These are phyloP conservation scores for Xylariomycetidae sp. DNA, from an alignment of 2,329 filamentous ascomycete species.

Conservation along the genomic window DNA sequence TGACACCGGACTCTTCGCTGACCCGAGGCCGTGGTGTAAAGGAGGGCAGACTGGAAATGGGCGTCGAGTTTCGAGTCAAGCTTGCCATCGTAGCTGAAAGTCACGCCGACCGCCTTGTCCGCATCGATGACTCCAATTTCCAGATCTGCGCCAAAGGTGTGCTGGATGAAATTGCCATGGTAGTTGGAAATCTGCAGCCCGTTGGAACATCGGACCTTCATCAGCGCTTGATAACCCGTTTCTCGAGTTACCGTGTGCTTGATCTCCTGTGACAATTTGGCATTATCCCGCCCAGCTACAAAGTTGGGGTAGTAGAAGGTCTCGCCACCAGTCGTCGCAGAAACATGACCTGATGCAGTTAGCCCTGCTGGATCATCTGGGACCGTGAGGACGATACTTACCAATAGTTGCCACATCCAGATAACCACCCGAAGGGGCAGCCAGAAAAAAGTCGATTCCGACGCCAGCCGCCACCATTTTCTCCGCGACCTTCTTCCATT, in stretches of 20 bases:
- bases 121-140: constrained; percentile 89
- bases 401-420: constrained; percentile 89
- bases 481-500: constrained; percentile 78
- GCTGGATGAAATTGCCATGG: constrained; percentile 93
- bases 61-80: constrained; percentile 95
- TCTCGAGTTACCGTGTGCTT: constrained; percentile 81
- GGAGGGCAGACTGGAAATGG: constrained; percentile 90
- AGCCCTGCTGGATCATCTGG: constrained; percentile 5
- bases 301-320: constrained; percentile 98
- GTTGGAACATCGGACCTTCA: constrained; percentile 98
- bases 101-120: constrained; percentile 86
- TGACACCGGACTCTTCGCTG: constrained; percentile 87
- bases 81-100: constrained; percentile 94
- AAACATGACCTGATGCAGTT: constrained; percentile 60
- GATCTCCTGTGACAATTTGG: constrained; percentile 80
- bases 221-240: constrained; percentile 89
- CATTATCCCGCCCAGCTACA: constrained; percentile 74
- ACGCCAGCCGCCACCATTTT: constrained; percentile 84
- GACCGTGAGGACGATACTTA: constrained; percentile 36
- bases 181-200: constrained; percentile 91
- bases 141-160: constrained; percentile 89
- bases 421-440: constrained; percentile 83
- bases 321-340: constrained; percentile 87
- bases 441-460: constrained; percentile 91
- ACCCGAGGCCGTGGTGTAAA: constrained; percentile 88